A percentile compares a stretch with the other conserved stretches of the same genome.
Conservation (phyloP, 495 filamentous ascomycete genomes). For the Parathielavia hyrcaniae region DNA sequence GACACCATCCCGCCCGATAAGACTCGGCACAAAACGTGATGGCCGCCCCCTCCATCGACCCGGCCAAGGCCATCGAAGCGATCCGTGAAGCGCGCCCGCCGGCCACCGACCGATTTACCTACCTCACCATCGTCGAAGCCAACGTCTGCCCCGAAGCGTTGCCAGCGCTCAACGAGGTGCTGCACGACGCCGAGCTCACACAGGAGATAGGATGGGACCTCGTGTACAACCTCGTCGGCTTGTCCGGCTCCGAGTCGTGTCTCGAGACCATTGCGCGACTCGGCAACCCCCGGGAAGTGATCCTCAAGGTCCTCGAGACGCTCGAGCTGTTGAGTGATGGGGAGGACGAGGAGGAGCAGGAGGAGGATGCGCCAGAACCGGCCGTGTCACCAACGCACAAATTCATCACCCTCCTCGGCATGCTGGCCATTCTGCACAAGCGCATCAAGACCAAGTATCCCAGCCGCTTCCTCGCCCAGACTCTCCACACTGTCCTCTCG, state of each 20-base stretch:
- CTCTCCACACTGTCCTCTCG: conserved; percentile 67
- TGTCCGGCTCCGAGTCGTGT: conserved; percentile 66
- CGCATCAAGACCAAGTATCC: conserved; percentile 88
- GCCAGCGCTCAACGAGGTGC: conserved; percentile 65
- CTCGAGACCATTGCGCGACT: conserved; percentile 68
- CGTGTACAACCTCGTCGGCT: conserved; percentile 74
- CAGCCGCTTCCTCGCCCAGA: conserved; percentile 86
- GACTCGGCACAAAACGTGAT: not conserved
- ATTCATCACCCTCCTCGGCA: conserved; percentile 70
- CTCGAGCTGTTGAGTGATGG: conserved; percentile 46
- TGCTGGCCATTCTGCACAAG: conserved; percentile 78
- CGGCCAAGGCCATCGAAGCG: conserved; percentile 34
- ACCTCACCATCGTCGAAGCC: conserved; percentile 80
- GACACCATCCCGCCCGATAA: not conserved
- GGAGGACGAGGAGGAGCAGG: conserved; percentile 31
- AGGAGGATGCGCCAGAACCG: conserved; percentile 17
- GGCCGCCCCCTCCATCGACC: conserved; percentile 20
- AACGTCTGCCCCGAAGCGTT: conserved; percentile 73
- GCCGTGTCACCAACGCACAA: conserved; percentile 37
- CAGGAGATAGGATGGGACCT: conserved; percentile 95
- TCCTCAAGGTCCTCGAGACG: conserved; percentile 76
- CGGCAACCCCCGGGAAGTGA: conserved; percentile 90
- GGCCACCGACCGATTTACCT: conserved; percentile 75
- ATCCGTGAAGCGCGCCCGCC: conserved; percentile 53
- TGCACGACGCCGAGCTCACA: conserved; percentile 78